Base-by-base conservation (phyloP, 176 grass and related monocot species). In the Triticum turgidum region DNA sequence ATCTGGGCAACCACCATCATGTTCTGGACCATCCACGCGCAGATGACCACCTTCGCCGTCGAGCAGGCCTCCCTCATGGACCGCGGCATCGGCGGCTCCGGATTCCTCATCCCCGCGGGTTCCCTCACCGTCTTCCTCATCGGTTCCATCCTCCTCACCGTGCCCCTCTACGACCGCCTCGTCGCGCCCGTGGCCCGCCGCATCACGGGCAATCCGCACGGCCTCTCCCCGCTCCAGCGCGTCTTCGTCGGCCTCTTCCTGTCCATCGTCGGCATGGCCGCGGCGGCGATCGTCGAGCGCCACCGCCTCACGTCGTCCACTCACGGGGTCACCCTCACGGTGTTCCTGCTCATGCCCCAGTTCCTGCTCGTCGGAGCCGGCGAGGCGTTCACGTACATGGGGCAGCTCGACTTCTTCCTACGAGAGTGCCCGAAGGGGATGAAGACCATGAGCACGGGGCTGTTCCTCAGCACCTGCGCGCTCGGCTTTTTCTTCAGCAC, bases 401-500 rank as follows among this genome's bases (percentile, higher is more conserved):
- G 97, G 8, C 97, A 99, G 78, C 85, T 99, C 62, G 94, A 94
- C 8, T 99, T 99, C 90, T 99, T 99, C 86, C 79, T 99, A 14
- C 78, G 92, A 21, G 94, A 99, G 67, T 99, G 97, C 44, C 97
- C 97, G 35, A 99, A 94, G 73, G 97, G 97, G 47, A 99, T 99
- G 97, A 99, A 99, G 85, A 96, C 97, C 9, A 96, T 99, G 94
- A 99, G 97, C 90, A 96, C 97, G 11, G 97, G 97, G 3, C 87
- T 99, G 2, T 99, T 99, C 89, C 89, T 99, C 14, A 99, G 97
- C 90, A 99, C 94, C 5, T 93, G 93, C 17, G 91, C 97, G 1
- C 39, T 99, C 3, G 97, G 97, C 0, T 99, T 99, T 85, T 99
- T 99, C 90, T 71, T 99, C 37, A 99, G 97, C 92, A 96, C 97